Conservation (phyloP, 2,329 filamentous ascomycete genomes). For the Orbilia brochopaga region DNA sequence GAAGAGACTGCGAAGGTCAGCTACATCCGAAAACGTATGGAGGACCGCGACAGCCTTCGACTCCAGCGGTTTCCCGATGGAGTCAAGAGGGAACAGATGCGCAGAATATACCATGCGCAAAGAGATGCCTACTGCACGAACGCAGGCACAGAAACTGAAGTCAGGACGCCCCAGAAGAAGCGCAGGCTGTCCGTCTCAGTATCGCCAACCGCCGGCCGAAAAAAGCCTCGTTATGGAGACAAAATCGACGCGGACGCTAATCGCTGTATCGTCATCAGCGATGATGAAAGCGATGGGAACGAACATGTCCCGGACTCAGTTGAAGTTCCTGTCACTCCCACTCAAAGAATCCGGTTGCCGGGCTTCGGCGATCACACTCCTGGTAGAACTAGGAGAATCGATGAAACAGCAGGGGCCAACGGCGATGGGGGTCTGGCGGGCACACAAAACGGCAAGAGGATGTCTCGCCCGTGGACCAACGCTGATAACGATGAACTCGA, state of each 20-base stretch:
- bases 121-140: background rate
- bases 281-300: background rate
- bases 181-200: background rate
- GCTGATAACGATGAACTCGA: constrained; percentile 24
- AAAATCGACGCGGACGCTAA: background rate
- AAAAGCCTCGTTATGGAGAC: background rate
- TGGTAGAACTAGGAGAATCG: constrained; percentile 21
- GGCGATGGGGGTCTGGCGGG: background rate
- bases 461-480: constrained; percentile 36
- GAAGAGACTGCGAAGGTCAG: constrained; percentile 5
- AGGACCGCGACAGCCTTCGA: background rate
- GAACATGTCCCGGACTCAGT: background rate
- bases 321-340: background rate
- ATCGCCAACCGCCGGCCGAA: background rate
- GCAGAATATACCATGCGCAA: background rate
- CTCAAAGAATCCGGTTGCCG: constrained; percentile 24
- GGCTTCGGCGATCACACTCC: constrained; percentile 42
- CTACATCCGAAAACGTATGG: constrained; percentile 11
- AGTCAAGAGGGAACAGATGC: background rate
- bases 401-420: background rate
- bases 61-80: background rate
- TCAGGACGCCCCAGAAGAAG: background rate
- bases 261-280: background rate
- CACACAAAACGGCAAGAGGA: constrained; percentile 7
- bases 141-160: background rate